Evolutionary conservation across 2,329 filamentous ascomycete species (phyloP).

Genomic region (Phialophora macrospora): DNA sequence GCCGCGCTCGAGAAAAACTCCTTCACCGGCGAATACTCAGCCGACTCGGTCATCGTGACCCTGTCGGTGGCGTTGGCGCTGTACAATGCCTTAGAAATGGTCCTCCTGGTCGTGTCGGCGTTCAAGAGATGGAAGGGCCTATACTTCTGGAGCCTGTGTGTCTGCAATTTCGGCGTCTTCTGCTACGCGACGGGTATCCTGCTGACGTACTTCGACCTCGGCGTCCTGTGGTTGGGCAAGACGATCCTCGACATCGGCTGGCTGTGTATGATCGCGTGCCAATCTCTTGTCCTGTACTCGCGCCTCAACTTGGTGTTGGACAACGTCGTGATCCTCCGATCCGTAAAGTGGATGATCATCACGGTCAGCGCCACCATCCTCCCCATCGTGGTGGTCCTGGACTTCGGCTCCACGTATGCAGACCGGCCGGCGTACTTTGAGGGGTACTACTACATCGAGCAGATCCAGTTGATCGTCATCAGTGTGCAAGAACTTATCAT

Average conservation of each 20-base stretch:
- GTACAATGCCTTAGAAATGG: constrained; percentile 57
- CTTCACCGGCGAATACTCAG: constrained; percentile 18
- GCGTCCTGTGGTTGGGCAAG: constrained; percentile 44
- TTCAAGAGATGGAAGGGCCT: constrained; percentile 54
- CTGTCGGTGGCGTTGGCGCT: constrained; percentile 45
- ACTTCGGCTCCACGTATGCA: constrained; percentile 48
- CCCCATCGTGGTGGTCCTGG: constrained; percentile 51
- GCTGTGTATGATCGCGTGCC: constrained; percentile 55
- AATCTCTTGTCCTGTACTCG: constrained; percentile 57
- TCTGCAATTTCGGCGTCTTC: constrained; percentile 51
- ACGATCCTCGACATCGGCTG: constrained; percentile 52
- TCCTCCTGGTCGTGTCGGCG: constrained; percentile 54
- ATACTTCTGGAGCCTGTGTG: constrained; percentile 57
- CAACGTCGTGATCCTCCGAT: constrained; percentile 43
- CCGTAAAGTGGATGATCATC: constrained; percentile 55
- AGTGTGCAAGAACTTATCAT: constrained; percentile 62
- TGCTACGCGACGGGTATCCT: constrained; percentile 54
- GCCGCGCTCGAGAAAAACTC: constrained; percentile 8
- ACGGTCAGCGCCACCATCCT: constrained; percentile 51
- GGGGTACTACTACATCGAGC: constrained; percentile 56
- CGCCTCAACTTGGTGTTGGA: constrained; percentile 53
- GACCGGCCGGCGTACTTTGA: constrained; percentile 38
- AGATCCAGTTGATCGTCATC: constrained; percentile 61
- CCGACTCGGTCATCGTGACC: constrained; percentile 16
- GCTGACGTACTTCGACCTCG: constrained; percentile 52